phyloP scores from a whole-genome alignment of 345 rosid species.

The Gossypium australe region DNA sequence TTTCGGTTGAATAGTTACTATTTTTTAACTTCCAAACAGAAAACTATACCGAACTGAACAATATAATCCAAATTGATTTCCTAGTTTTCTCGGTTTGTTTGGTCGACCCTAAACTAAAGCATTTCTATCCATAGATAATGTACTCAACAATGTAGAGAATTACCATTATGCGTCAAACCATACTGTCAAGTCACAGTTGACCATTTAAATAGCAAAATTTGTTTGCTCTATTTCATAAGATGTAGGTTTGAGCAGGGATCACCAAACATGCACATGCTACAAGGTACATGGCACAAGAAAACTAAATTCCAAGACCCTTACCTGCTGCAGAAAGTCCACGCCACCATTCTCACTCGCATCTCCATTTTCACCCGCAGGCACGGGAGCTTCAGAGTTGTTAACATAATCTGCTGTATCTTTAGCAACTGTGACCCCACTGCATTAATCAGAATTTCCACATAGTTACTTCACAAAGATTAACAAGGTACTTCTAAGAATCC shows the following conservation, averaged over 20 bases:
- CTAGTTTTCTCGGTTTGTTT: background rate
- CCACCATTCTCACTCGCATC: constrained; percentile 58
- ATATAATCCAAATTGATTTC: background rate
- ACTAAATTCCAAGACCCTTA: constrained; percentile 22
- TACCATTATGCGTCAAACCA: background rate
- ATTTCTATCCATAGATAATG: background rate
- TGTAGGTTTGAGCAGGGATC: background rate
- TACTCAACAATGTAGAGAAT: background rate
- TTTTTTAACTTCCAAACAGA: too few species aligned
- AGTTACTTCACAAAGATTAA: constrained; percentile 1
- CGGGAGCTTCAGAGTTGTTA: constrained; percentile 32
- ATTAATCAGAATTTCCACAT: constrained; percentile 3
- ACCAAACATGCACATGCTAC: background rate
- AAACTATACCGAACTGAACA: too few species aligned
- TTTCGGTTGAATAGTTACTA: too few species aligned
- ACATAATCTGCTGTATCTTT: constrained; percentile 32
- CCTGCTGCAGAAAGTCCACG: constrained; percentile 39
- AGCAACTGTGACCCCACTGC: constrained; percentile 40
- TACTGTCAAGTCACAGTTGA: background rate
- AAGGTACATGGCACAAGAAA: background rate
- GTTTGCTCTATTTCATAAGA: background rate
- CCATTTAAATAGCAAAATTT: background rate
- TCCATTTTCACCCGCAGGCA: constrained; percentile 36
- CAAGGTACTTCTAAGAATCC: background rate
- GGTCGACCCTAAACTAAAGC: background rate